phyloP scores from a whole-genome alignment of 129 eudicot genomes.

The Saussurea involucrata region DNA sequence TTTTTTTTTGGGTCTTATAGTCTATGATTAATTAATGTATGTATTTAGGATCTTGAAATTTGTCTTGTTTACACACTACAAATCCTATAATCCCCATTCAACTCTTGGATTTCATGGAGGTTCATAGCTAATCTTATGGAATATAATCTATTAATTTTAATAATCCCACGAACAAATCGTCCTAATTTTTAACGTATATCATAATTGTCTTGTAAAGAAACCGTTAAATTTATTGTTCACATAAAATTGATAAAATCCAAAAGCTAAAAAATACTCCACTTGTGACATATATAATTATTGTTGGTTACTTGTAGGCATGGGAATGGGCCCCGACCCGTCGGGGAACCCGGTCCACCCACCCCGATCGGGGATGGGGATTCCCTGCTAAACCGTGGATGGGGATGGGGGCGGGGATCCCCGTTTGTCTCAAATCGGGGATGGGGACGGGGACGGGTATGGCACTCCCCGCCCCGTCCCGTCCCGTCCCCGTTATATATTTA shows the following conservation, averaged over 20 bases:
- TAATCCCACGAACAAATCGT: not conserved
- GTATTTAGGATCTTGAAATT: not conserved
- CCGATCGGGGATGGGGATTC: too few species aligned
- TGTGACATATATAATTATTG: not conserved
- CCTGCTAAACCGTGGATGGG: too few species aligned
- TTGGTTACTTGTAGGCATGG: too few species aligned
- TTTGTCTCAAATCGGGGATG: too few species aligned
- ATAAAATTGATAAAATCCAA: not conserved
- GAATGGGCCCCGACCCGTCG: too few species aligned
- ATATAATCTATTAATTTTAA: not conserved
- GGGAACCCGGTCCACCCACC: too few species aligned
- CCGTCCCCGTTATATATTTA: too few species aligned
- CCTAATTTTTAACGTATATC: not conserved
- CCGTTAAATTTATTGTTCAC: not conserved
- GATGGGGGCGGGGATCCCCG: too few species aligned
- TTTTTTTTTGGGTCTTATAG: not conserved
- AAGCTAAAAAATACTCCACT: not conserved
- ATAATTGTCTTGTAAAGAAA: not conserved
- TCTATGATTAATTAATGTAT: not conserved
- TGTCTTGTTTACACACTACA: slow-evolving; percentile 21
- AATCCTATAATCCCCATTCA: not conserved
- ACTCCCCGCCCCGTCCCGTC: too few species aligned
- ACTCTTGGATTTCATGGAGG: not conserved
- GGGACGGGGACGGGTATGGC: too few species aligned
- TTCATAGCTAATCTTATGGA: not conserved